These are phyloP conservation scores for Cercospora sp. DNA, from an alignment of 2,329 filamentous ascomycete genomes.

Conservation along the genomic window DNA sequence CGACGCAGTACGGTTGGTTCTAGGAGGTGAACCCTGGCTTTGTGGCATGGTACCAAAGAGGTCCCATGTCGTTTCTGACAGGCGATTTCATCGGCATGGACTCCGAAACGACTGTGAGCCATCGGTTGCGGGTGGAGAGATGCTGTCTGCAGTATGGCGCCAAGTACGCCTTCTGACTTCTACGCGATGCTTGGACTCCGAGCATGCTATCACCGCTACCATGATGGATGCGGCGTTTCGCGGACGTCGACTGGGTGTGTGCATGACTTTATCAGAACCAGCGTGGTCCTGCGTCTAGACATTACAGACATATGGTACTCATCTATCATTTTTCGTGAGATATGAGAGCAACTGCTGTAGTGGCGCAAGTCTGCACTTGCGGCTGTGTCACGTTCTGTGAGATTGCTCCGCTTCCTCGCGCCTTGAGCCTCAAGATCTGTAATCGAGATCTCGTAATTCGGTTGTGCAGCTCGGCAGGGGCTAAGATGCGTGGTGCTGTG, in stretches of 20 bases:
- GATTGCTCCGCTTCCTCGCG: no score
- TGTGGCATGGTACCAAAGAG: neutral
- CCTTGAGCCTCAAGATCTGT: no score
- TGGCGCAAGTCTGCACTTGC: neutral
- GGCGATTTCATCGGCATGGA: neutral
- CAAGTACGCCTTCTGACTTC: neutral
- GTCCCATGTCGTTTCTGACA: neutral
- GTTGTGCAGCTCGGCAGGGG: no score
- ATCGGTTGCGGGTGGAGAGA: no score
- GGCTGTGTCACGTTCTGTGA: neutral
- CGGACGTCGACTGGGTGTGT: neutral
- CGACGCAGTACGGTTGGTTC: neutral
- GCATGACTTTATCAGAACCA: neutral
- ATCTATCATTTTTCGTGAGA: no score
- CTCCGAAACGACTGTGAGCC: no score
- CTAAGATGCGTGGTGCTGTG: no score
- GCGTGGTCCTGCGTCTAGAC: no score
- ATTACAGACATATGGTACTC: no score
- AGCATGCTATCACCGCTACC: neutral
- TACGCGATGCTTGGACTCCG: neutral
- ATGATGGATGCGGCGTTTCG: neutral
- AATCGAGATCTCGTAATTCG: no score
- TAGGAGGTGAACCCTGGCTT: neutral
- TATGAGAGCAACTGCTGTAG: neutral
- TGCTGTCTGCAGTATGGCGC: neutral